Percentiles rank a stretch among this genome's conserved stretches.
Conservation (phyloP, 805 yeast genomes). For the Starmerella riodocensis region DNA sequence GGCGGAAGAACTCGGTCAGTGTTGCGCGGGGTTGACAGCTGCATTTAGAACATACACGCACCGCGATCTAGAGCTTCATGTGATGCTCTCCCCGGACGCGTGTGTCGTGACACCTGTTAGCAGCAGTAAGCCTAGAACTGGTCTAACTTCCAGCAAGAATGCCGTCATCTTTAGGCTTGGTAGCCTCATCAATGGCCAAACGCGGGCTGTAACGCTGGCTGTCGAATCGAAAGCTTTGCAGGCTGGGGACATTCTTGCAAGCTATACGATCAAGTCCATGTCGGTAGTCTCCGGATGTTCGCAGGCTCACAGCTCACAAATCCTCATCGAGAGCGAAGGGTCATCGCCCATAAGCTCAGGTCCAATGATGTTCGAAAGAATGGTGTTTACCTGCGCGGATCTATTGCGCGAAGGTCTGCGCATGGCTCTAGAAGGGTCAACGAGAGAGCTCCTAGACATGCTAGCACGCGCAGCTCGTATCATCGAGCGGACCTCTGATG, state of each 20-base stretch:
- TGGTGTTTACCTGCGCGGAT: conserved; percentile 2
- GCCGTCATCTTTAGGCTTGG: conserved; percentile 2
- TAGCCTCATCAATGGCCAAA: conserved; percentile 9
- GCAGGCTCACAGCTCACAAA: background rate
- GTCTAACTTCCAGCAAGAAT: background rate
- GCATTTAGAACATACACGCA: conserved; percentile 6
- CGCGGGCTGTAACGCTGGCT: conserved; percentile 5
- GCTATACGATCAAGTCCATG: background rate
- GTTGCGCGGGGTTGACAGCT: conserved; percentile 4
- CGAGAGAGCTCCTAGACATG: too few species aligned
- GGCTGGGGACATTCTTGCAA: background rate
- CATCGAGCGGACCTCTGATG: too few species aligned
- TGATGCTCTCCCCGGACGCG: too few species aligned
- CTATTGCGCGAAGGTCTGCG: background rate
- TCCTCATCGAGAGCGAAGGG: background rate
- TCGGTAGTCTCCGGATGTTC: conserved; percentile 2
- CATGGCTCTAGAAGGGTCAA: too few species aligned
- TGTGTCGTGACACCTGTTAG: too few species aligned
- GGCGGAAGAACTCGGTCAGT: background rate
- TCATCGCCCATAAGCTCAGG: background rate
- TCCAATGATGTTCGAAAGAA: conserved; percentile 6
- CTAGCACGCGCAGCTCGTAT: too few species aligned
- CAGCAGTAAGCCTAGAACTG: too few species aligned
- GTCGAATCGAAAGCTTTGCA: background rate
- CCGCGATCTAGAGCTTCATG: conserved; percentile 1